These are phyloP conservation scores for Plectranthus barbatus DNA, from an alignment of 257 asterid species.

Conservation along the genomic window DNA sequence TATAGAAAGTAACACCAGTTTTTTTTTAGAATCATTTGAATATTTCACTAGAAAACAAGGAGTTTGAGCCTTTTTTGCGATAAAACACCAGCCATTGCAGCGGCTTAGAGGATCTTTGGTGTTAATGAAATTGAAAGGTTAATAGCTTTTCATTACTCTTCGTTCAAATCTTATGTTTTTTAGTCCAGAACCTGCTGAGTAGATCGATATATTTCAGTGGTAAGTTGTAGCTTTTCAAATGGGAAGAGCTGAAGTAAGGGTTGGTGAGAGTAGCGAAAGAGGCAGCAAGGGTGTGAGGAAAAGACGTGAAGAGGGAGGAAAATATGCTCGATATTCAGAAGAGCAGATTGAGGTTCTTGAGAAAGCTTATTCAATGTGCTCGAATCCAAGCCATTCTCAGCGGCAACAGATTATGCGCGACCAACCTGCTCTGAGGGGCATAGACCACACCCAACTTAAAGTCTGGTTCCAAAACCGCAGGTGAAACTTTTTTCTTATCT, in stretches of 20 bases:
- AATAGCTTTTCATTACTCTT: background rate
- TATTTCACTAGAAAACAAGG: slow-evolving; percentile 11
- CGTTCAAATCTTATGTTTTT: no score
- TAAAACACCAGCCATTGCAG: background rate
- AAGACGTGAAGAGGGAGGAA: slow-evolving; percentile 20
- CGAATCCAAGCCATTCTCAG: slow-evolving; percentile 27
- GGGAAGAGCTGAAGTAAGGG: slow-evolving; percentile 5
- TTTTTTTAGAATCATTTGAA: background rate
- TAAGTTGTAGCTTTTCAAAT: slow-evolving; percentile 13
- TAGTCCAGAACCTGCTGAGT: no score
- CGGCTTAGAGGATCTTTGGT: slow-evolving; percentile 7
- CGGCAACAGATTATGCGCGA: slow-evolving; percentile 25
- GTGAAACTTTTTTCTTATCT: slow-evolving; percentile 13
- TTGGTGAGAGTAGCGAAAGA: slow-evolving; percentile 10
- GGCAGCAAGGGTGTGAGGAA: slow-evolving; percentile 15
- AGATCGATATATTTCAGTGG: slow-evolving; percentile 3
- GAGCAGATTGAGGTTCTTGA: slow-evolving; percentile 42
- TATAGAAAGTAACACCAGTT: background rate
- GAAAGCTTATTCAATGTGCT: slow-evolving; percentile 26
- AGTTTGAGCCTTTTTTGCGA: slow-evolving; percentile 3
- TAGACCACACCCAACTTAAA: slow-evolving; percentile 31
- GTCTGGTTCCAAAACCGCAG: slow-evolving; percentile 64
- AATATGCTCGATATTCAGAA: slow-evolving; percentile 29
- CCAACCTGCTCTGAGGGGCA: slow-evolving; percentile 17
- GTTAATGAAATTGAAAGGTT: slow-evolving; percentile 1